Evolutionary conservation across 148 eudicot genomes (phyloP).

Genomic region (Nepenthes mirabilis): DNA sequence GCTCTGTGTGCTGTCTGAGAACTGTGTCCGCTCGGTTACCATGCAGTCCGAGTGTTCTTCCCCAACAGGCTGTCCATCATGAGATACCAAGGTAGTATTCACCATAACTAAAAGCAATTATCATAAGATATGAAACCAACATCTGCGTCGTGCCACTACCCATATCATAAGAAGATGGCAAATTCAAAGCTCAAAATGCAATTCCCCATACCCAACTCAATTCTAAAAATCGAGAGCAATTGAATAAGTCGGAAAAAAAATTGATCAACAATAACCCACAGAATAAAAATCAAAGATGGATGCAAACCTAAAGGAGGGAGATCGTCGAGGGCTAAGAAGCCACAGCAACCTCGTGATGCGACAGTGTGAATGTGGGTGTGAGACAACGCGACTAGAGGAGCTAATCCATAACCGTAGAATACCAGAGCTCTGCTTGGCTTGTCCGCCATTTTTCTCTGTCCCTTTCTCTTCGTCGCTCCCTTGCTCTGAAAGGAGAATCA

Average conservation of each 20-base stretch:
- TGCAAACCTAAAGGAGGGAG: conserved; percentile 45
- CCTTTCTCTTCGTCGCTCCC: background rate
- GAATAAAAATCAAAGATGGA: background rate
- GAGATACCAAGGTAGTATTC: too few species aligned
- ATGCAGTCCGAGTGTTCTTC: too few species aligned
- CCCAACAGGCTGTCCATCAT: too few species aligned
- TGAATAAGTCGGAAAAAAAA: background rate
- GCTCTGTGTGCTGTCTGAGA: too few species aligned
- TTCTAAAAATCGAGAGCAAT: too few species aligned
- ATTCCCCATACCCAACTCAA: too few species aligned
- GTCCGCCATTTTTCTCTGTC: conserved; percentile 52
- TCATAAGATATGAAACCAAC: too few species aligned
- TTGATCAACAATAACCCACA: background rate
- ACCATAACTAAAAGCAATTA: too few species aligned
- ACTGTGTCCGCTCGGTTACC: too few species aligned
- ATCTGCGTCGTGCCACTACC: too few species aligned
- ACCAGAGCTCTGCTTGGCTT: conserved; percentile 81
- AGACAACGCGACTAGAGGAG: conserved; percentile 31
- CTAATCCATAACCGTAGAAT: conserved; percentile 69
- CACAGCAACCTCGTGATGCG: conserved; percentile 55
- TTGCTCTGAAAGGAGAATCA: background rate
- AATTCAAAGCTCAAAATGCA: too few species aligned
- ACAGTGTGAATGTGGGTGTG: conserved; percentile 56
- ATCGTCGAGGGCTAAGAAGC: conserved; percentile 64
- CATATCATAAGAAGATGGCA: too few species aligned